A percentile compares a stretch with the other conserved stretches of the same genome.
These are phyloP conservation scores for Hypericum androsaemum DNA, from an alignment of 345 rosid genomes.

Conservation along the genomic window DNA sequence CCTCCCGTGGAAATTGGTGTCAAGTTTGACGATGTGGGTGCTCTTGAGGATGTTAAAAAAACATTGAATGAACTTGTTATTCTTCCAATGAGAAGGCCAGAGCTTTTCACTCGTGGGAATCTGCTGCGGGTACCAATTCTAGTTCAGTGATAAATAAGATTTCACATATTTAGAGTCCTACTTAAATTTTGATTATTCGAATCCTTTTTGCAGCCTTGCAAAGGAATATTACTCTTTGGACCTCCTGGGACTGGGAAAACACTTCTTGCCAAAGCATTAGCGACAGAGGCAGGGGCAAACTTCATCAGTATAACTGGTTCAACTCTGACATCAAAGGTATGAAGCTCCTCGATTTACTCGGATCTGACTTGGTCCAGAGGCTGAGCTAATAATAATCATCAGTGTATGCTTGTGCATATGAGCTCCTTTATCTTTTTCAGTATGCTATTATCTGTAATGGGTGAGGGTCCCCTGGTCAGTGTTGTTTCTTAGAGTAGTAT, in stretches of 20 bases:
- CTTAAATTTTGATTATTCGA: conserved; percentile 5
- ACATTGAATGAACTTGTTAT: conserved; percentile 90
- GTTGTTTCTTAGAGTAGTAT: no score
- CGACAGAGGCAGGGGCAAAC: conserved; percentile 96
- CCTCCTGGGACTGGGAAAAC: conserved; percentile 99
- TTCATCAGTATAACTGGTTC: conserved; percentile 98
- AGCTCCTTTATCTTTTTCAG: no score
- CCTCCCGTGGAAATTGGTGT: conserved; percentile 93
- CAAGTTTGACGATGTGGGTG: conserved; percentile 85
- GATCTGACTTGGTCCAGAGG: no score
- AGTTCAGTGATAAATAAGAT: neutral
- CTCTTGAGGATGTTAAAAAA: conserved; percentile 92
- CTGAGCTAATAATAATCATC: no score
- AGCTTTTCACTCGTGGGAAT: conserved; percentile 84
- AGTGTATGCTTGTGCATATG: no score
- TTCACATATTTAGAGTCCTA: no score
- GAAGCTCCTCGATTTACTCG: neutral
- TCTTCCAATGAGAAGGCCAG: conserved; percentile 98
- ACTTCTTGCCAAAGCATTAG: conserved; percentile 91
- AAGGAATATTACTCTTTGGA: conserved; percentile 95
- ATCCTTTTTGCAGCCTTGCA: conserved; percentile 64
- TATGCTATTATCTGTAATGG: no score
- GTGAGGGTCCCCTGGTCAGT: no score
- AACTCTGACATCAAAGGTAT: conserved; percentile 91
- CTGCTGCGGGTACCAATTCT: conserved; percentile 58